Percentiles rank a stretch among this genome's conserved stretches.
Conservation (phyloP, 2,329 filamentous ascomycete species). For the Calonectria montana region DNA sequence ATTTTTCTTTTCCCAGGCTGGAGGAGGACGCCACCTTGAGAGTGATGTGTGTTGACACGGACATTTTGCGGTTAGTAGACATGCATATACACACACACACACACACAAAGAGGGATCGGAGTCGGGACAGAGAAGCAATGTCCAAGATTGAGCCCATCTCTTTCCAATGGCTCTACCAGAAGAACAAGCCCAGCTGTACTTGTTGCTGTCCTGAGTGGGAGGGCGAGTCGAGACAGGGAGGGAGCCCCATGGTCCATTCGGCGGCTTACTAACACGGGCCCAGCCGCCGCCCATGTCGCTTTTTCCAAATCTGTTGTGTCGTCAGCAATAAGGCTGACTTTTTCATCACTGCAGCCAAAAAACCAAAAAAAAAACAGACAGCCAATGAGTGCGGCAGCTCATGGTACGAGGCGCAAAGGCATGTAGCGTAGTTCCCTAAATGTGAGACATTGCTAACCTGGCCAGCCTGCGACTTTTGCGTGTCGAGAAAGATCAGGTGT, state of each 20-base stretch:
- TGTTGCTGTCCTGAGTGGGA: too few species aligned
- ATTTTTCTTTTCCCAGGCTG: neutral
- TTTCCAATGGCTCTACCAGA: too few species aligned
- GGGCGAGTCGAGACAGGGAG: too few species aligned
- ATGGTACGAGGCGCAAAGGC: conserved; percentile 34
- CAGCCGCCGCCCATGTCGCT: neutral
- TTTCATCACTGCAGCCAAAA: neutral
- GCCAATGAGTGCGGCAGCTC: neutral
- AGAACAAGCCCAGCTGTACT: too few species aligned
- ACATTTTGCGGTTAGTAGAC: neutral
- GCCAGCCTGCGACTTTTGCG: conserved; percentile 51
- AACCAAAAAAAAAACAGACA: neutral
- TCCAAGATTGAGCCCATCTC: too few species aligned
- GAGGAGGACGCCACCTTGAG: too few species aligned
- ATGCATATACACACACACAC: neutral
- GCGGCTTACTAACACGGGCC: neutral
- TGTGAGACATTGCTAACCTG: too few species aligned
- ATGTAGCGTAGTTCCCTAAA: neutral
- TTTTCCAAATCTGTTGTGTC: neutral
- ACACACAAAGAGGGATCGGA: too few species aligned
- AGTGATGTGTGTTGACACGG: too few species aligned
- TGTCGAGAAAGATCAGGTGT: conserved; percentile 54
- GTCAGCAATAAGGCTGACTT: neutral
- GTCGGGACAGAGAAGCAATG: too few species aligned
- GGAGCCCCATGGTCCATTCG: neutral